Conservation (phyloP, 257 asterid genomes). For the Eustoma russellianum region DNA sequence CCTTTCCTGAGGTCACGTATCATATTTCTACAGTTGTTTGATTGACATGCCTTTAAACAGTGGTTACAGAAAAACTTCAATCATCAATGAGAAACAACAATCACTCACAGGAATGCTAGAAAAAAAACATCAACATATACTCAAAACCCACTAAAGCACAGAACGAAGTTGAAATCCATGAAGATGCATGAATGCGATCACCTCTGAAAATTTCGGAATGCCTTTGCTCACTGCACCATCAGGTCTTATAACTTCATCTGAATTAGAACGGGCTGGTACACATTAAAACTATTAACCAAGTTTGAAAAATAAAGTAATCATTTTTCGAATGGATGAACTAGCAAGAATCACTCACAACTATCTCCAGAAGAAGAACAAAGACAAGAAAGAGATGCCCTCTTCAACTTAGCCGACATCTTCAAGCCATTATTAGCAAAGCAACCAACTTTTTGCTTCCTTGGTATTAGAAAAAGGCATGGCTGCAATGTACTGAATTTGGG, state of each 20-base stretch:
- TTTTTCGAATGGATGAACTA: not conserved
- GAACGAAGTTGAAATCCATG: not conserved
- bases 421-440: conserved; percentile 25
- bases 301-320: not conserved
- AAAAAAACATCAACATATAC: not conserved
- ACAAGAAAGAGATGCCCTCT: conserved; percentile 28
- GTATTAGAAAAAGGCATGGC: conserved; percentile 18
- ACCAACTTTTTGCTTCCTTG: conserved; percentile 15
- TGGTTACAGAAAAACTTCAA: too few species aligned
- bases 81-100: too few species aligned
- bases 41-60: too few species aligned
- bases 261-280: conserved; percentile 17
- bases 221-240: conserved; percentile 30
- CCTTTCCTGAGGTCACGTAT: too few species aligned
- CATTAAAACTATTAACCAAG: conserved; percentile 1
- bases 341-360: conserved; percentile 32
- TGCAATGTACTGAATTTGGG: conserved; percentile 32
- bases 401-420: conserved; percentile 25
- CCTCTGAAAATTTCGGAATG: conserved; percentile 52
- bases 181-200: conserved; percentile 10
- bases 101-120: not conserved
- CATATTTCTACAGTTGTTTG: too few species aligned
- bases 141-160: not conserved
- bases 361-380: conserved; percentile 30
- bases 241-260: conserved; percentile 27